Base-by-base conservation (phyloP, 768 basidiomycete genomes). In the Phylloporus sp. region DNA sequence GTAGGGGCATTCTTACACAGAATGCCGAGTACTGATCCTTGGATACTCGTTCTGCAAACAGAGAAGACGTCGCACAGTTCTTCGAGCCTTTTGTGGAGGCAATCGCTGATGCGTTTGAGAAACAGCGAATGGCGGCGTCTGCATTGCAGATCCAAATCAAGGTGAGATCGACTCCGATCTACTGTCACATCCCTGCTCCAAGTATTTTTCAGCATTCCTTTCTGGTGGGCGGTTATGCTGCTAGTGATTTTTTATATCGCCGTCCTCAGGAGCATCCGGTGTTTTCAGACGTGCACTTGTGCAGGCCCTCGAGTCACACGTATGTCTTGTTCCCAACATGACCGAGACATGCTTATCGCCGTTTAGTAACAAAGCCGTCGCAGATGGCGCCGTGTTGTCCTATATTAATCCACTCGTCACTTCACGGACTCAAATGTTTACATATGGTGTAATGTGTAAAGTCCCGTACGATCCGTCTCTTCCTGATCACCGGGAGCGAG, bases 201-300 rank as follows among this genome's bases (percentile, higher is more conserved):
- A 9, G 7, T 4, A 4, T 4, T 35, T n/a, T 31, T 8, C 28
- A 70, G 70, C 53, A 69, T 16, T 68, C 75, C 18, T 73, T 79
- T 34, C 70, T 84, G 3, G 79, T 81, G 2, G 79, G 80, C 1
- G 78, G 79, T 0, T 81, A 78, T 54, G 73, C 75, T 0, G 74
- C 76, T 15, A 41, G 40, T 7, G 40, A 41, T 9, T 41, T 41
- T 15, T 15, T 41, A 69, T 38, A 45, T 24, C 22, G 22, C 11
- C 8, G 29, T n/a, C 13, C 43, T 2, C 48, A 75, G 72, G 18
- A 8, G 20, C 18, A 11, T 36, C 48, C 79, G 0, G 58, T 54
- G 20, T 67, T 67, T 68, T 11, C 68, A 1, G 70, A 72, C 0
- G 56, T 79, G 4, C 63, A 70, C 6, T 61, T 82, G 6, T 70